Conservation (phyloP, 805 yeast genomes). For the Saccharomycopsis capsularis region DNA sequence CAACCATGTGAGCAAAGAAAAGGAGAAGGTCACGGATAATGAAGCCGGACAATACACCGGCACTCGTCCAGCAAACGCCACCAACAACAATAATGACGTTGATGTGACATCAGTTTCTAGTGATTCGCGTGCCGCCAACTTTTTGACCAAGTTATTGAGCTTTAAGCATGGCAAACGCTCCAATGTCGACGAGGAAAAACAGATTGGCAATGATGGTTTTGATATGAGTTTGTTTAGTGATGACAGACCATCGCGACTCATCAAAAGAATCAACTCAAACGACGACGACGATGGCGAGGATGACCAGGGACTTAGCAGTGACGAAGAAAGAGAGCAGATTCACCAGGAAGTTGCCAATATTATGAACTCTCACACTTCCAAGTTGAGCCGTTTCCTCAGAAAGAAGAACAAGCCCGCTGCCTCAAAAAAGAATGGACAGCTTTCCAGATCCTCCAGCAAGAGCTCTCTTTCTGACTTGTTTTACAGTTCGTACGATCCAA, state of each 20-base stretch:
- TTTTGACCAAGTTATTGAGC: neutral
- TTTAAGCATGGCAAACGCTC: neutral
- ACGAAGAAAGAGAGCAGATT: constrained; percentile 8
- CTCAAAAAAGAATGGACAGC: neutral
- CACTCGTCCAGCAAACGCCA: neutral
- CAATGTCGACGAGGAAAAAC: constrained; percentile 3
- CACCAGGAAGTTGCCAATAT: constrained; percentile 4
- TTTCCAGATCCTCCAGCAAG: constrained; percentile 10
- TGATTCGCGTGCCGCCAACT: constrained; percentile 1
- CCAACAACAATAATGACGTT: too few relatives aligned
- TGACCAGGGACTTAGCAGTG: constrained; percentile 6
- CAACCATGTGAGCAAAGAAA: neutral
- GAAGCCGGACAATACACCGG: neutral
- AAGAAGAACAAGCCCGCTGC: neutral
- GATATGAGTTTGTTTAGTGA: constrained; percentile 6
- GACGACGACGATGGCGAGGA: neutral
- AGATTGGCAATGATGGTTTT: constrained; percentile 4
- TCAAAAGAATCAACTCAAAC: neutral
- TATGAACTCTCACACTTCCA: constrained; percentile 1
- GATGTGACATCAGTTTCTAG: neutral
- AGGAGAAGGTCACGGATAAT: constrained; percentile 2
- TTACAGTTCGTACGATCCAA: constrained; percentile 4
- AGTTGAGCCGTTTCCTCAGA: neutral
- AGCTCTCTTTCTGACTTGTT: constrained; percentile 9
- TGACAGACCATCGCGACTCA: constrained; percentile 3